Percentiles rank a stretch among this genome's conserved stretches.
Conservation (phyloP, 2,329 filamentous ascomycete genomes). For the Camillea tinctor region DNA sequence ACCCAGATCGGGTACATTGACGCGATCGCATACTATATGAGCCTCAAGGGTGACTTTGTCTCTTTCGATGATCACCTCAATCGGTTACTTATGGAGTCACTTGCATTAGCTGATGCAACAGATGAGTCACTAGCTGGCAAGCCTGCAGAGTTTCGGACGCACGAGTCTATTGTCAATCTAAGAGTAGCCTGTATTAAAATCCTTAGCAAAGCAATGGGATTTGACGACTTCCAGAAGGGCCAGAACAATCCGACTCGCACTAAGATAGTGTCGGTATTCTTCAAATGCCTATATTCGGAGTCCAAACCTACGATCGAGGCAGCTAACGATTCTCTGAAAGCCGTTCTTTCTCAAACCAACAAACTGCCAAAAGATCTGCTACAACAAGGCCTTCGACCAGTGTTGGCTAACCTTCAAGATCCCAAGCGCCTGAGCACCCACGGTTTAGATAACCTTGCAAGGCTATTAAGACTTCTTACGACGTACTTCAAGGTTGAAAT, state of each 20-base stretch:
- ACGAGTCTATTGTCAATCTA: slow-evolving; percentile 87
- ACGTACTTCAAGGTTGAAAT: slow-evolving; percentile 99
- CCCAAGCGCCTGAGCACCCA: slow-evolving; percentile 85
- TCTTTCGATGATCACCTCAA: slow-evolving; percentile 91
- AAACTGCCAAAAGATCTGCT: slow-evolving; percentile 94
- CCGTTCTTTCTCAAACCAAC: slow-evolving; percentile 81
- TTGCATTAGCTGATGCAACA: slow-evolving; percentile 90
- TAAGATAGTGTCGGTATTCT: slow-evolving; percentile 91
- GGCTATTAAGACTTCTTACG: slow-evolving; percentile 84
- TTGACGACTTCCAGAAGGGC: slow-evolving; percentile 83
- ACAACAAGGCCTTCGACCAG: slow-evolving; percentile 88
- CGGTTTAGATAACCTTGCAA: slow-evolving; percentile 85
- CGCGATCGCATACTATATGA: slow-evolving; percentile 92
- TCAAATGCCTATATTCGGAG: slow-evolving; percentile 94
- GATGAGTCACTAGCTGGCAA: slow-evolving; percentile 93
- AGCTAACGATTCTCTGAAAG: slow-evolving; percentile 85
- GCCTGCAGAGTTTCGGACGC: slow-evolving; percentile 90
- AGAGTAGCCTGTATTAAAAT: slow-evolving; percentile 92
- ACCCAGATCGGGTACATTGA: slow-evolving; percentile 99
- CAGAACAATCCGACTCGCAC: slow-evolving; percentile 64
- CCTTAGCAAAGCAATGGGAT: slow-evolving; percentile 87
- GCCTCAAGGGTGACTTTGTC: slow-evolving; percentile 83
- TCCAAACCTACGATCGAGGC: slow-evolving; percentile 90
- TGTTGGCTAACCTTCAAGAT: slow-evolving; percentile 95
- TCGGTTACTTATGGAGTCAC: slow-evolving; percentile 85